These are phyloP conservation scores for Inonotus obliquus DNA, from an alignment of 1,284 basidiomycete genomes.

Conservation along the genomic window DNA sequence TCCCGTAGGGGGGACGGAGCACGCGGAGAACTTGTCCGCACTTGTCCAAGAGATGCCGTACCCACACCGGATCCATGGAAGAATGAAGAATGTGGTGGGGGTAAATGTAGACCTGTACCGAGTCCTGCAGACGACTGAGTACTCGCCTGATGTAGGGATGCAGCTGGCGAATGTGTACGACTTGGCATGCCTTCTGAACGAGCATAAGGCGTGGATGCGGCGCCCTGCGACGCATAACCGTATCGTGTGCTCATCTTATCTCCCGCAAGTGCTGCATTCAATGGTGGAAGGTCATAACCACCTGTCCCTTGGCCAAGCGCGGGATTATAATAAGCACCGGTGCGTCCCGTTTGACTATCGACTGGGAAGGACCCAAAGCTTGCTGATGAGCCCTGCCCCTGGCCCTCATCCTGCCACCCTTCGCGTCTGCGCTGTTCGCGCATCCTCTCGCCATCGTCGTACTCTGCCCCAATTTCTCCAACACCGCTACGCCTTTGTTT, in stretches of 20 bases:
- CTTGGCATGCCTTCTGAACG: constrained; percentile 60
- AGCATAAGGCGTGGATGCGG: constrained; percentile 45
- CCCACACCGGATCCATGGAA: constrained; percentile 6
- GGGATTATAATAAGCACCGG: constrained; percentile 3
- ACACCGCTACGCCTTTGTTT: constrained; percentile 35
- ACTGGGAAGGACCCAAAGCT: constrained; percentile 7
- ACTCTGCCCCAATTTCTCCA: constrained; percentile 29
- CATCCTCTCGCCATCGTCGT: constrained; percentile 25
- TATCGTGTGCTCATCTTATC: constrained; percentile 28
- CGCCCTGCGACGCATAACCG: constrained; percentile 22
- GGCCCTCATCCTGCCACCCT: constrained; percentile 13
- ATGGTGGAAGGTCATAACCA: constrained; percentile 55
- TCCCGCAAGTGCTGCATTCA: constrained; percentile 41
- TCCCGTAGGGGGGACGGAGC: constrained; percentile 24
- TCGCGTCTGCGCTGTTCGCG: constrained; percentile 15
- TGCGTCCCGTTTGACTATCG: constrained; percentile 1
- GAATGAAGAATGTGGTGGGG: constrained; percentile 31
- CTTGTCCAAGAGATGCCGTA: not conserved
- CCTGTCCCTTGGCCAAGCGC: constrained; percentile 22
- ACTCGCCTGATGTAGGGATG: constrained; percentile 28
- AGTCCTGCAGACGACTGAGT: constrained; percentile 21
- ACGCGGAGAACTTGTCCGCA: constrained; percentile 25
- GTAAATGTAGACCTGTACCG: constrained; percentile 31
- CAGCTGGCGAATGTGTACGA: constrained; percentile 63
- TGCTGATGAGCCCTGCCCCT: constrained; percentile 10